These are phyloP conservation scores for Candida yuanshanica DNA, from an alignment of 805 yeast genomes.

Conservation along the genomic window DNA sequence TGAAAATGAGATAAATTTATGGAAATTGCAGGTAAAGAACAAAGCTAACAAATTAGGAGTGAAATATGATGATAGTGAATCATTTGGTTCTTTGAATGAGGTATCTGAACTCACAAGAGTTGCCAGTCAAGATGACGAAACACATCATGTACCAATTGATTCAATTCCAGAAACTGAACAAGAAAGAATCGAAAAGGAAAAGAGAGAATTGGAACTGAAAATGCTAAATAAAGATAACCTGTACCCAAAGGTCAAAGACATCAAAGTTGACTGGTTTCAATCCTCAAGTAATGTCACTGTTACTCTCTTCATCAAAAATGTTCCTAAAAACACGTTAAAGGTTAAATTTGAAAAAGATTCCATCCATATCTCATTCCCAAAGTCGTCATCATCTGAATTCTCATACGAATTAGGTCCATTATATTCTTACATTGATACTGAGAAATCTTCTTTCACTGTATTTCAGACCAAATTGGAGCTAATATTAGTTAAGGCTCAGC, in stretches of 20 bases:
- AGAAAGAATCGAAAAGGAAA: slow-evolving; percentile 9
- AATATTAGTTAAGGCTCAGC: slow-evolving; percentile 41
- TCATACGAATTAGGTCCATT: slow-evolving; percentile 51
- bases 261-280: slow-evolving; percentile 73
- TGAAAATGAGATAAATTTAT: slow-evolving; percentile 17
- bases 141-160: neutral
- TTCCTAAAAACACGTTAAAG: slow-evolving; percentile 43
- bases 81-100: slow-evolving; percentile 6
- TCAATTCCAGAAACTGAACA: neutral
- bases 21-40: slow-evolving; percentile 17
- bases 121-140: slow-evolving; percentile 2
- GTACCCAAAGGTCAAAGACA: slow-evolving; percentile 24
- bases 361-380: slow-evolving; percentile 42
- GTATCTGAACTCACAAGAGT: slow-evolving; percentile 6
- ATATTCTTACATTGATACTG: slow-evolving; percentile 43
- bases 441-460: slow-evolving; percentile 41
- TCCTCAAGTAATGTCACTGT: slow-evolving; percentile 49
- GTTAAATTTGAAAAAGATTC: slow-evolving; percentile 34
- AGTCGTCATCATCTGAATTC: slow-evolving; percentile 48
- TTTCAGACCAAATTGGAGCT: slow-evolving; percentile 75
- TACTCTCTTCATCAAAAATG: slow-evolving; percentile 64
- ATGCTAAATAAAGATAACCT: slow-evolving; percentile 20
- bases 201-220: slow-evolving; percentile 18
- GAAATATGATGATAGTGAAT: slow-evolving; percentile 6
- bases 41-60: slow-evolving; percentile 14